A percentile compares a stretch with the other conserved stretches of the same genome.
Evolutionary conservation across 2,329 filamentous ascomycete species (phyloP).

Genomic region (Colletotrichum sp.): DNA sequence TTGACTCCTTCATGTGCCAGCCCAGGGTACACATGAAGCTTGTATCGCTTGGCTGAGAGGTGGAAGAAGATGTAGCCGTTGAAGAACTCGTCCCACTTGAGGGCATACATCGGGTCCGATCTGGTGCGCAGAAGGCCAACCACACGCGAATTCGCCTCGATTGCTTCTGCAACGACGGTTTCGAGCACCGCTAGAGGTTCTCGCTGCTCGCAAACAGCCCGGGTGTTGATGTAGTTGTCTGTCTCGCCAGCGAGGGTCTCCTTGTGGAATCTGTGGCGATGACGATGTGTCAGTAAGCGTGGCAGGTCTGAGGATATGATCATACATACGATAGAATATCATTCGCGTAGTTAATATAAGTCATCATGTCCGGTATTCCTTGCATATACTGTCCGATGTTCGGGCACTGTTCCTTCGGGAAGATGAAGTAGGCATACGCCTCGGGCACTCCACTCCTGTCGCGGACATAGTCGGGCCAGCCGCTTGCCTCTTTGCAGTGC

Average conservation of each 20-base stretch:
- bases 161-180: neutral
- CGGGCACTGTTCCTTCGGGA: neutral
- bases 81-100: neutral
- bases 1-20: neutral
- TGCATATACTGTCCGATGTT: neutral
- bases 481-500: neutral
- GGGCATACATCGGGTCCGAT: neutral
- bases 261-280: neutral
- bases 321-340: neutral
- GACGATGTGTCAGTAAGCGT: neutral
- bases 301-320: fast-evolving
- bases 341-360: neutral
- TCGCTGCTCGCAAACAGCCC: neutral
- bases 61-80: neutral
- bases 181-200: neutral
- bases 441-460: neutral
- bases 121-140: neutral
- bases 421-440: neutral
- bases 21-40: neutral
- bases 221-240: neutral
- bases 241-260: neutral
- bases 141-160: neutral
- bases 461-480: neutral
- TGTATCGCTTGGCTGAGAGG: neutral
- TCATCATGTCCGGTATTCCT: neutral